phyloP scores from a whole-genome alignment of 306 rosid genomes.

The Parietaria judaica region DNA sequence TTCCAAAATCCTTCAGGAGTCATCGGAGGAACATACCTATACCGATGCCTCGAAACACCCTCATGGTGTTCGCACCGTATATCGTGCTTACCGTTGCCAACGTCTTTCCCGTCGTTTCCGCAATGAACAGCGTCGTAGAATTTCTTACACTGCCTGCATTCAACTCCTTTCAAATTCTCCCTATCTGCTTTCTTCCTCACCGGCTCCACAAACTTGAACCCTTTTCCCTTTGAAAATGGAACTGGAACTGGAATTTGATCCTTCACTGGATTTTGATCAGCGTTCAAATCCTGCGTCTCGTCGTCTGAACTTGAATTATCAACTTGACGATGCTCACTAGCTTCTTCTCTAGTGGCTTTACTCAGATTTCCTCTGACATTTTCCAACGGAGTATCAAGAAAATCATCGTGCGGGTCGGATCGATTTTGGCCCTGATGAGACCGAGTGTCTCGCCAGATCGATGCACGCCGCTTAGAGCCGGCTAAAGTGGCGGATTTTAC shows the following conservation, averaged over 20 bases:
- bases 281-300: slow-evolving; percentile 71
- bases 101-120: slow-evolving; percentile 34
- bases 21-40: slow-evolving; percentile 81
- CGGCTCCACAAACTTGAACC: slow-evolving; percentile 74
- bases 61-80: slow-evolving; percentile 86
- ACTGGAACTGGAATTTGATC: slow-evolving; percentile 39
- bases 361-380: slow-evolving; percentile 56
- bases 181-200: slow-evolving; percentile 93
- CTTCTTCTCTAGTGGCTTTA: slow-evolving; percentile 33
- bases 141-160: slow-evolving; percentile 87
- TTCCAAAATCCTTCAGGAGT: slow-evolving; percentile 99
- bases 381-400: slow-evolving; percentile 88
- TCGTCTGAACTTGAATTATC: slow-evolving; percentile 66
- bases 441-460: slow-evolving; percentile 78
- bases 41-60: slow-evolving; percentile 95
- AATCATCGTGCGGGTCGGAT: slow-evolving; percentile 79
- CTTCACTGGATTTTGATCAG: slow-evolving; percentile 25
- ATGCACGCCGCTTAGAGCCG: slow-evolving; percentile 59
- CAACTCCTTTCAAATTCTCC: slow-evolving; percentile 79
- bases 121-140: slow-evolving; percentile 91
- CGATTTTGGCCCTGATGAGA: slow-evolving; percentile 60
- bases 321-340: slow-evolving; percentile 8
- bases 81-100: slow-evolving; percentile 28
- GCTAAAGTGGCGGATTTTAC: slow-evolving; percentile 34
- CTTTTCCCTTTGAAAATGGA: slow-evolving; percentile 28